phyloP scores from a whole-genome alignment of 345 rosid genomes.

The Eucalyptus marginata region DNA sequence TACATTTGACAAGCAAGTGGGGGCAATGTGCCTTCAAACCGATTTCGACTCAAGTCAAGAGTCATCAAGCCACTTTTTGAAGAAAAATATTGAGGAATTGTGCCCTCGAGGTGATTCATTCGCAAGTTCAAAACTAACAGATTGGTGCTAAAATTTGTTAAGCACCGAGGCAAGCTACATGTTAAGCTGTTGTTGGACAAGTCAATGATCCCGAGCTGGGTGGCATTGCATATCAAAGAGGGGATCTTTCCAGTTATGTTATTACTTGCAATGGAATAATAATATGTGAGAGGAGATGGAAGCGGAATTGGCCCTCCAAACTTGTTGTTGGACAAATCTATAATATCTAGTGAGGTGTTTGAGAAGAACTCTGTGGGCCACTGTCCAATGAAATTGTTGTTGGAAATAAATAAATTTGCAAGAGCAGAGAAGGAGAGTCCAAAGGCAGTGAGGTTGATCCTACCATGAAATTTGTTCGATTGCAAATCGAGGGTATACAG shows the following conservation, averaged over 20 bases:
- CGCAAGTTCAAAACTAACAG: background rate
- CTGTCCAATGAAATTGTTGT: background rate
- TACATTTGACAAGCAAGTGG: background rate
- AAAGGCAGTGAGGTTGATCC: background rate
- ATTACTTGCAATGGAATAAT: background rate
- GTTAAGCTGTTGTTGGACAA: background rate
- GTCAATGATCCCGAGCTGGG: rapidly evolving
- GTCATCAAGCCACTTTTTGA: background rate
- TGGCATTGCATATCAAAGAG: background rate
- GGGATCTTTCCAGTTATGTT: background rate
- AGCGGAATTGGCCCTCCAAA: background rate
- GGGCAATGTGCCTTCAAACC: background rate
- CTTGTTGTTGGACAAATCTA: background rate
- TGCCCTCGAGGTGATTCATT: background rate
- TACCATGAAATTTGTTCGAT: background rate
- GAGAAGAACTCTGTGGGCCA: background rate
- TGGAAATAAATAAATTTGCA: rapidly evolving
- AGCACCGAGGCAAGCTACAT: rapidly evolving
- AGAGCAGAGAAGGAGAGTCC: background rate
- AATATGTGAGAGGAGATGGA: background rate
- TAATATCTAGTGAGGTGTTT: rapidly evolving
- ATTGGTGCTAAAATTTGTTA: background rate
- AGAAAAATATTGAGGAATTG: background rate
- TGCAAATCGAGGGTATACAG: rapidly evolving
- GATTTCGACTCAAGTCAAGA: background rate